Base-by-base conservation (phyloP, 2,329 filamentous ascomycete species). In the Zasmidium cellare region DNA sequence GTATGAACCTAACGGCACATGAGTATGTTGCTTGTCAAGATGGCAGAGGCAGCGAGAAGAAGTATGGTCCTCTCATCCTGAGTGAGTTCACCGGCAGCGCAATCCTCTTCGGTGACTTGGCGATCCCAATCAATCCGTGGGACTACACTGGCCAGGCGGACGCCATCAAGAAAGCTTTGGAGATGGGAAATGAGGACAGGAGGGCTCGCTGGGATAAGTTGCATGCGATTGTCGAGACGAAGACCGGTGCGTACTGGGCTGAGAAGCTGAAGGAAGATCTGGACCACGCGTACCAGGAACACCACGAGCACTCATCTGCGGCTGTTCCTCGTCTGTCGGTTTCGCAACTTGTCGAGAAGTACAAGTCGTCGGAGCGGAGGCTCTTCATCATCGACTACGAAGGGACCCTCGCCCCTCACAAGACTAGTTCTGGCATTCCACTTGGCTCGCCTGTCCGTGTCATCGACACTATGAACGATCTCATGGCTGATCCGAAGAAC, bases 1-100 rank as follows among this genome's bases (percentile, higher is more conserved):
- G 93, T 62, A 97, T 97, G 94, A 97, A 97, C 72, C 77, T 97
- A 56, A 97, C 93, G 0, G 92, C 90, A 5, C 94, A 97, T 72
- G 93, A 97, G 72, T 97, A 92, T 70, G 84, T 97, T 31, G 90
- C 91, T 65, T 97, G 92, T 70, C 93, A 97, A 71, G 93, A 97
- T 69, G 92, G 92, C 44, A 84, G 84, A 65, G 77, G 84, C 61
- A 79, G 82, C 2, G 90, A 91, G 75, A 92, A 92, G 77, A 92
- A 91, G 75, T 87, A 94, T 69, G 91, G 91, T 1, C 92, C 92
- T 1, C 81, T 97, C 46, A 96, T 97, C 64, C 79, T 97, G 54
- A 96, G 91, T 62, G 93, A 97, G 72, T 97, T 97, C 71, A 96
- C 93, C 1, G 94, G 93, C 22, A 96, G 92, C 59, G 87, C 92